phyloP scores from a whole-genome alignment of 345 rosid species.

The Citrus medica region DNA sequence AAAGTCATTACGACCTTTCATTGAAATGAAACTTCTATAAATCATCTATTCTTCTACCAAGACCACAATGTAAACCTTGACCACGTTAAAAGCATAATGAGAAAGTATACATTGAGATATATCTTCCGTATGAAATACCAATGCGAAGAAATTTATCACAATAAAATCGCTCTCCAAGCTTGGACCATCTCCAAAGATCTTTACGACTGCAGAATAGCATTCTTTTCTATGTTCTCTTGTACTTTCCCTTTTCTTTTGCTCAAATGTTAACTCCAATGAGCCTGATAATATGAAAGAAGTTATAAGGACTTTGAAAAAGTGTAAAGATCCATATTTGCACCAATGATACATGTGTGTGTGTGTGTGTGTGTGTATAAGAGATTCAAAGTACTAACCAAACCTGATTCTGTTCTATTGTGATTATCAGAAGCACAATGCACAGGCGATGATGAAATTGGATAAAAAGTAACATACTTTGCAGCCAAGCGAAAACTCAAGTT shows the following conservation, averaged over 20 bases:
- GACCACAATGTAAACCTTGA: not conserved
- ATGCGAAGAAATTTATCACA: too few species aligned
- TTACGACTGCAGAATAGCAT: slow-evolving; percentile 31
- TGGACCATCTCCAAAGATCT: too few species aligned
- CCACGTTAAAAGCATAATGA: too few species aligned
- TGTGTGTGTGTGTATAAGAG: not conserved
- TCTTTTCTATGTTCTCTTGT: slow-evolving; percentile 55
- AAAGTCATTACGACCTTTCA: not conserved
- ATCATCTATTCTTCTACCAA: not conserved
- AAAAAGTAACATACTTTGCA: slow-evolving; percentile 33
- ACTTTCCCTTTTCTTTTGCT: slow-evolving; percentile 35
- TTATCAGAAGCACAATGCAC: slow-evolving; percentile 39
- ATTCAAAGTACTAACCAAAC: slow-evolving; percentile 2
- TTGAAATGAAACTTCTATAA: not conserved
- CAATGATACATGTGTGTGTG: too few species aligned
- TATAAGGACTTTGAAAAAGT: not conserved
- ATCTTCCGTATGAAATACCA: too few species aligned
- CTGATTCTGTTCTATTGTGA: slow-evolving; percentile 30
- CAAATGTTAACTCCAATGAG: slow-evolving; percentile 23
- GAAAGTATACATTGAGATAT: too few species aligned
- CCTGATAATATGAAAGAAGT: slow-evolving; percentile 26
- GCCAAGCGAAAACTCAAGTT: slow-evolving; percentile 49
- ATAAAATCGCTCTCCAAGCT: too few species aligned
- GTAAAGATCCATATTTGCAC: too few species aligned
- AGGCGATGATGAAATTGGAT: slow-evolving; percentile 66